Base-by-base conservation (phyloP, 495 filamentous ascomycete species). In the Aspergillus olivimuriae region DNA sequence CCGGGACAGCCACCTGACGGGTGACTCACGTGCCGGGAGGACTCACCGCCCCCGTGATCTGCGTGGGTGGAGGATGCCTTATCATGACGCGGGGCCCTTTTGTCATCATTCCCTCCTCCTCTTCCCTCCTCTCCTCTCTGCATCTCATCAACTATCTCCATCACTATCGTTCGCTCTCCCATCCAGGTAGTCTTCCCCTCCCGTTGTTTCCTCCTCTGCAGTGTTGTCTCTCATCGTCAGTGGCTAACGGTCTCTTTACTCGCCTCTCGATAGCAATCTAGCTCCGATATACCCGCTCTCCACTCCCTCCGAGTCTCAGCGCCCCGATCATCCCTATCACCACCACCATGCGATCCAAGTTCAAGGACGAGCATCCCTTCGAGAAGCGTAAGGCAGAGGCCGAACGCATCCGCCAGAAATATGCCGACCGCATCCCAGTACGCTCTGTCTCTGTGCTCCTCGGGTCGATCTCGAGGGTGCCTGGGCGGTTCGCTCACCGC, bases 311-410 rank as follows among this genome's bases (percentile, higher is more conserved):
- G 33, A 34, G 51, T 60, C 56, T 63, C 20, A 14, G 19, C 20
- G 26, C 20, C 23, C 53, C 53, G 50, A 46, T 57, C 24, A 28
- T 28, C 24, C n/a, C n/a, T n/a, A n/a, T n/a, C n/a, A n/a, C n/a
- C n/a, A n/a, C n/a, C 74, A 90, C 65, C 49, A 94, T 95, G 89
- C 82, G 89, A 58, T 89, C 84, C 65, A 97, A 96, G 79, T 97
- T 97, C 73, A 98, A 97, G 86, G 92, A 98, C 82, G 92, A 97
- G 82, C 92, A 96, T 73, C 87, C 89, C 62, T 97, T 97, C 68
- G 90, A 95, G 87, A 97, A 98, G 84, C 73, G 75, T 54, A 95
- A 95, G 86, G 92, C 92, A 45, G 92, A 98, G 69, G 92, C 92
- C 61, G 94, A 97, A 75, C 89, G 92, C 57, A 96, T 95, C 59